Conservation (phyloP, 305 asterid species). For the Fraxinus platypoda region DNA sequence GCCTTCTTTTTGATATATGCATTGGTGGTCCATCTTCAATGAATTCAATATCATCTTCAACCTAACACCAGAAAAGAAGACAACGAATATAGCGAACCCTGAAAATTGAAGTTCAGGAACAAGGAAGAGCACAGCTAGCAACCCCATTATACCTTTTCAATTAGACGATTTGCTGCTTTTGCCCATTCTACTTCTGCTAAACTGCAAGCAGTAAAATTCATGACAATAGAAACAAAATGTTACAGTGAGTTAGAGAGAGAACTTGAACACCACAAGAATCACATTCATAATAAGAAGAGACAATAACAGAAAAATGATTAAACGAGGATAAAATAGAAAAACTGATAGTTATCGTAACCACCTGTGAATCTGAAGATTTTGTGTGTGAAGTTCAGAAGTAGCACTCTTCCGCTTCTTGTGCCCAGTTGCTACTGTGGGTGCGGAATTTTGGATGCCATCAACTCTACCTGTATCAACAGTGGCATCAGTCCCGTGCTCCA, state of each 20-base stretch:
- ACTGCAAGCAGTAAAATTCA: conserved; percentile 42
- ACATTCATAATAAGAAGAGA: background rate
- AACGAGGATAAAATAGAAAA: background rate
- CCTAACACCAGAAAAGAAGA: conserved; percentile 37
- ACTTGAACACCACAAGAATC: background rate
- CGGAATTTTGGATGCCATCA: conserved; percentile 31
- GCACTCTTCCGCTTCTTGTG: conserved; percentile 70
- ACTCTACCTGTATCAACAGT: conserved; percentile 34
- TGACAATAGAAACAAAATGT: conserved; percentile 22
- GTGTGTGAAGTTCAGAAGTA: conserved; percentile 49
- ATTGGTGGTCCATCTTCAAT: conserved; percentile 46
- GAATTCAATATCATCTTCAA: conserved; percentile 40
- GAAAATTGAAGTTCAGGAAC: conserved; percentile 3
- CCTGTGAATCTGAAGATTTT: conserved; percentile 51
- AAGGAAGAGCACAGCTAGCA: conserved; percentile 21
- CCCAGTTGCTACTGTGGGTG: conserved; percentile 33
- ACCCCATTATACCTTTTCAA: conserved; percentile 50
- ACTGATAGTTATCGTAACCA: conserved; percentile 21
- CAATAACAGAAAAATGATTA: background rate
- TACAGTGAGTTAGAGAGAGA: conserved; percentile 14
- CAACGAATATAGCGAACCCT: background rate
- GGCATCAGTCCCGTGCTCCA: conserved; percentile 20
- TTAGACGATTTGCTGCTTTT: conserved; percentile 43
- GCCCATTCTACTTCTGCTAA: conserved; percentile 59
- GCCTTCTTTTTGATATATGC: conserved; percentile 59